A percentile compares a stretch with the other conserved stretches of the same genome.
Evolutionary conservation across 2,329 filamentous ascomycete genomes (phyloP).

Genomic region (Trichoderma sp.): DNA sequence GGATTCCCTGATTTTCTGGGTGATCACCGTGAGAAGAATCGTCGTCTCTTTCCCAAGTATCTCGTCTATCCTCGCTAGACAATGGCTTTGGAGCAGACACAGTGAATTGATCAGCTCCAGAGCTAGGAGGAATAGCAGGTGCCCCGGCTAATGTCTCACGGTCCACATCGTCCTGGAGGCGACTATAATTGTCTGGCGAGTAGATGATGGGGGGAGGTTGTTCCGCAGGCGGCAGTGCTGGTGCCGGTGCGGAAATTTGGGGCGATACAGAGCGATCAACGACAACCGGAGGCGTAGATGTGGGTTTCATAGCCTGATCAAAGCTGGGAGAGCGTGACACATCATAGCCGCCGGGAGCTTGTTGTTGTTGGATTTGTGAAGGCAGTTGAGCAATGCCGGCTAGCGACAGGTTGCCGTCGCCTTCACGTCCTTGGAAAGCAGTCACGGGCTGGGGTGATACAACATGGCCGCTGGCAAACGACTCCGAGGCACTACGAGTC

Average conservation of each 20-base stretch:
- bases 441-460: slow-evolving; percentile 16
- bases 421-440: neutral
- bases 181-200: slow-evolving; percentile 74
- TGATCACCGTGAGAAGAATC: neutral
- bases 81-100: slow-evolving; percentile 13
- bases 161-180: slow-evolving; percentile 63
- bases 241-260: neutral
- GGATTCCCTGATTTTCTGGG: neutral
- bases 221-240: slow-evolving; percentile 5
- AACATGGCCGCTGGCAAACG: neutral
- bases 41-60: slow-evolving; percentile 19
- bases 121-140: slow-evolving; percentile 47
- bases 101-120: slow-evolving; percentile 34
- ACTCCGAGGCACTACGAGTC: slow-evolving; percentile 12
- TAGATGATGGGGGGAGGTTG: slow-evolving; percentile 64
- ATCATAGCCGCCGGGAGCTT: neutral
- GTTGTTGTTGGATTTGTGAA: slow-evolving; percentile 1
- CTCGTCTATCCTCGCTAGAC: slow-evolving; percentile 4
- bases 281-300: slow-evolving; percentile 1
- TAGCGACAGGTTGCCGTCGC: slow-evolving; percentile 9
- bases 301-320: slow-evolving; percentile 7
- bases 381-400: slow-evolving; percentile 7
- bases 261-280: neutral
- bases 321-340: slow-evolving; percentile 13
- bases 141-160: slow-evolving; percentile 57